Base-by-base conservation (phyloP, 2,329 filamentous ascomycete species). In the Capronia americana region DNA sequence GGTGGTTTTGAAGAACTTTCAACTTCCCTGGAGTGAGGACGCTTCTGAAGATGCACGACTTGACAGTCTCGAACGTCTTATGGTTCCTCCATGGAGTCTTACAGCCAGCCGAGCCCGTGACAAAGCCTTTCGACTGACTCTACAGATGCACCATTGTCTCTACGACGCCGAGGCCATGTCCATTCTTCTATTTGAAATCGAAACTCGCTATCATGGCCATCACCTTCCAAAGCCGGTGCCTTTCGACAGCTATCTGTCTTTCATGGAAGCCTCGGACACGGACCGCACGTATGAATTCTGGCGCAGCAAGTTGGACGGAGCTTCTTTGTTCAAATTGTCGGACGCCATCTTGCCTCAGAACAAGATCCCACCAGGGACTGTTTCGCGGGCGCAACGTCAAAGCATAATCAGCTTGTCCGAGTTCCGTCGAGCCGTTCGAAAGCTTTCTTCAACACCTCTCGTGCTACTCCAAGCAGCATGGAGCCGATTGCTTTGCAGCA, bases 111-210 rank as follows among this genome's bases (percentile, higher is more conserved):
- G 30, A 24, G 34, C 50, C 3, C 23, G 23, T 24, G 34, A 28
- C 3, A 44, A 57, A n/a, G 12, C 3, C 20, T 32, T 23, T 12
- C 30, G 55, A 28, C 64, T 86, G 6, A 70, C 84, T 2, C 79
- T 89, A 56, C 81, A 81, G 24, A 87, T 88, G 72, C 93, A 97
- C 72, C 93, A 97, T 78, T 91, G 92, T 1, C 80, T 97, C 0
- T 96, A 97, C 72, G 93, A 97, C 77, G 93, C 90, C 0, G 87
- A 90, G 41, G 92, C 92, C 0, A 90, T 97, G 73, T 80, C 84
- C 0, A 82, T 83, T 8, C 80, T 97, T 0, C 83, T 94, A 26
- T 77, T 85, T 0, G 93, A 97, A 73, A 80, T 96, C 1, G 88
- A 95, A 72, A 75, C 80, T 1, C 69, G 86, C 2, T 87, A 89